Evolutionary conservation across 2,329 filamentous ascomycete genomes (phyloP).

Genomic region (Cordyceps tenuipes): DNA sequence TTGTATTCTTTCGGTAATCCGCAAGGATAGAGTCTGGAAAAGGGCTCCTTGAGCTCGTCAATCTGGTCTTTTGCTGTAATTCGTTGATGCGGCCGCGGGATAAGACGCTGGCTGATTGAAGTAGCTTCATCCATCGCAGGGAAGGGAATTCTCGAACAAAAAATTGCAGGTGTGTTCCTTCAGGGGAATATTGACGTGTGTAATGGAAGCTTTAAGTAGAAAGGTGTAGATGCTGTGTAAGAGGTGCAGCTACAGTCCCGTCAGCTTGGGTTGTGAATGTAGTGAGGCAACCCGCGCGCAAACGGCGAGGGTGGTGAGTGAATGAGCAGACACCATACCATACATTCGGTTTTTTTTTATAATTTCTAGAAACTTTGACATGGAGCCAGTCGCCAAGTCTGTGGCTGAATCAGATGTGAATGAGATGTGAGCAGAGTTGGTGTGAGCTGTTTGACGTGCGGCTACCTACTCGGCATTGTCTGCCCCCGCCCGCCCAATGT

Average conservation of each 20-base stretch:
- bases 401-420: conserved; percentile 1
- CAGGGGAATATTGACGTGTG: not conserved
- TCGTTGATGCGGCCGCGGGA: conserved; percentile 2
- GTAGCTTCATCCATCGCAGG: not conserved
- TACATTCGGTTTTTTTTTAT: not conserved
- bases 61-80: conserved; percentile 19
- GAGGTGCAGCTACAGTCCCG: not conserved
- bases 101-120: not conserved
- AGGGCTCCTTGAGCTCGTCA: conserved; percentile 19
- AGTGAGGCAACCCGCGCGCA: not conserved
- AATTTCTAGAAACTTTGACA: not conserved
- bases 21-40: conserved; percentile 26
- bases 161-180: too few relatives aligned
- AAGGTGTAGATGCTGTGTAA: not conserved
- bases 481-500: not conserved
- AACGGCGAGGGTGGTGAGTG: not conserved
- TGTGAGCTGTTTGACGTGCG: not conserved
- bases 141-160: too few relatives aligned
- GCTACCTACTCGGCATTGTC: not conserved
- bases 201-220: not conserved
- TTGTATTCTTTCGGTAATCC: conserved; percentile 28
- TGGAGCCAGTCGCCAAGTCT: conserved; percentile 14
- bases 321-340: not conserved
- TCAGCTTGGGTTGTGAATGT: not conserved
- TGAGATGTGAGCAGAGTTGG: not conserved